Base-by-base conservation (phyloP, 2,329 filamentous ascomycete species). In the Thelonectria discophora region DNA sequence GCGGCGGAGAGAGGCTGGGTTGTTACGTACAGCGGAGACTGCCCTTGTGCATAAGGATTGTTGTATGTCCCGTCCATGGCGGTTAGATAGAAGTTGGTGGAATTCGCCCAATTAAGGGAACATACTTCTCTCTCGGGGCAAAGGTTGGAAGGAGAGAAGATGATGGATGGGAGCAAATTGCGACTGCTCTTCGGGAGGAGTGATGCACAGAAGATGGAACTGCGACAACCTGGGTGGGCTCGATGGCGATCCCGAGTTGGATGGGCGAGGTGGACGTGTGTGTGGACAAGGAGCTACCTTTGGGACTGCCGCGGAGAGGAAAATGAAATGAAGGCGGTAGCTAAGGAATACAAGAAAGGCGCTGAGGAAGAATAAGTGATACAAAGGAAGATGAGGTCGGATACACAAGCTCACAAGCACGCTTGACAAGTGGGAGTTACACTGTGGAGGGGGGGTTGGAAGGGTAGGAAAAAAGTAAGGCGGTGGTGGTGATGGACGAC, bases 21-120 rank as follows among this genome's bases (percentile, higher is more conserved):
- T 53, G 48, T 20, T 58, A 18, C 65, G 65, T 69, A 75, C 74
- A 72, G 61, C 54, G 72, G 61, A 48, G 67, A 67, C 51, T 74
- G 69, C 60, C 62, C 69, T 63, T 69, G 67, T 63, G 70, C 71
- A 51, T 66, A 68, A 49, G 70, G 69, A 52, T 72, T 72, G 43
- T 68, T 72, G 57, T 72, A 70, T 30, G 71, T 66, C 63, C 71
- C 71, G 60, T 74, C 73, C 73, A 75, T 75, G 37, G 63, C 65
- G 66, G 69, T 48, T 52, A 34, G 40, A 45, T 50, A 32, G 5
- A 30, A 30, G 27, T 30, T 30, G 27, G 27, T 30, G 27, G 30
- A 58, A 49, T 52, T 53, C 39, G 50, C 50, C 63, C 55, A 55
- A 60, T 55, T 69, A 71, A 62, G 54, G 42, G 66, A 52, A 63